Evolutionary conservation across 2,329 filamentous ascomycete species (phyloP).

Genomic region (Fusarium lateritium): DNA sequence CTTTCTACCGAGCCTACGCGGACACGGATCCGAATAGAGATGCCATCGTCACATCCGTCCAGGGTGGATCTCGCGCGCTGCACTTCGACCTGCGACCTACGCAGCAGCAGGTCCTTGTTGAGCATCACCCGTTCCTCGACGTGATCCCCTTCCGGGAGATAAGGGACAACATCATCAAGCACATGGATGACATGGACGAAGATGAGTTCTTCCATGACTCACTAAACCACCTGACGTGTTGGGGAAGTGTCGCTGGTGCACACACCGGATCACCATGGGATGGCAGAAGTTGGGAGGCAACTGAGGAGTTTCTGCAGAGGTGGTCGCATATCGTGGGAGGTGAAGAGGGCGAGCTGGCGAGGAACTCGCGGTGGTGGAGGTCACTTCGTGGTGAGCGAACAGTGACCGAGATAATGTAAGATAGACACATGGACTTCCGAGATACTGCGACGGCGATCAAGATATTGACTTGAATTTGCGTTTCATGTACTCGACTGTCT

Average conservation of each 20-base stretch:
- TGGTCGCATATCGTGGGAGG: conserved; percentile 50
- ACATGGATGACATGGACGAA: conserved; percentile 44
- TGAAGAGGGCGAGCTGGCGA: conserved; percentile 49
- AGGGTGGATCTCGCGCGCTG: conserved; percentile 40
- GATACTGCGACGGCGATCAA: not conserved
- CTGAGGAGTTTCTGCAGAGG: conserved; percentile 49
- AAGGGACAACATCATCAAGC: conserved; percentile 47
- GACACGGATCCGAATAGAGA: conserved; percentile 28
- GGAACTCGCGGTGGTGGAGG: conserved; percentile 50
- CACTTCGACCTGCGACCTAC: conserved; percentile 50
- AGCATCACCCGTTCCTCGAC: conserved; percentile 51
- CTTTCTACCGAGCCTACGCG: conserved; percentile 42
- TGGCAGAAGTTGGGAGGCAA: conserved; percentile 51
- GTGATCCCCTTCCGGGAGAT: conserved; percentile 47
- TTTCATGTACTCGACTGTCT: conserved; percentile 38
- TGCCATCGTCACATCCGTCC: conserved; percentile 38
- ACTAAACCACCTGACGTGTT: conserved; percentile 50
- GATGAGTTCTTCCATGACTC: conserved; percentile 51
- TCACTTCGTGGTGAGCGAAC: conserved; percentile 47
- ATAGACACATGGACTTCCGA: not conserved
- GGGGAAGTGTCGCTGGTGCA: conserved; percentile 46
- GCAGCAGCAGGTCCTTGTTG: conserved; percentile 41
- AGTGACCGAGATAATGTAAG: conserved; percentile 38
- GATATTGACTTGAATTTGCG: conserved; percentile 22
- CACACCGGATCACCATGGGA: conserved; percentile 51